These are phyloP conservation scores for Aspergillus wentii DNA, from an alignment of 495 filamentous ascomycete genomes.

Conservation along the genomic window DNA sequence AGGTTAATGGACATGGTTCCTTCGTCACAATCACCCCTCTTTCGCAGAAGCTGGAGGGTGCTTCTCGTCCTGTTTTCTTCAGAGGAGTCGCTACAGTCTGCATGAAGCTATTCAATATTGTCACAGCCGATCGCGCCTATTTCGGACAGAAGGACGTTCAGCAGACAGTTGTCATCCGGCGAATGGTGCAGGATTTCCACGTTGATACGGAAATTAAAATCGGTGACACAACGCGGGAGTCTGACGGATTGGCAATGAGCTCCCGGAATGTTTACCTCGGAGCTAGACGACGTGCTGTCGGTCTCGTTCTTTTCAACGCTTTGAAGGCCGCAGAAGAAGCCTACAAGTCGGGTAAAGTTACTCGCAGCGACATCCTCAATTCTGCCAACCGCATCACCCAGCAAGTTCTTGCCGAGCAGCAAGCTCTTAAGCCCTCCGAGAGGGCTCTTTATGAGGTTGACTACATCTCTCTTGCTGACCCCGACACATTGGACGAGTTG, in stretches of 20 bases:
- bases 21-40: constrained; percentile 94
- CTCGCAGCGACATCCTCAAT: constrained; percentile 60
- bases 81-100: constrained; percentile 93
- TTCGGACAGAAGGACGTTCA: constrained; percentile 99
- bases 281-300: constrained; percentile 61
- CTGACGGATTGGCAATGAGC: constrained; percentile 87
- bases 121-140: constrained; percentile 81
- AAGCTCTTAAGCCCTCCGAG: constrained; percentile 52
- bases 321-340: constrained; percentile 64
- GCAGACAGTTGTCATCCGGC: constrained; percentile 84
- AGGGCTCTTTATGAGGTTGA: constrained; percentile 77
- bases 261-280: constrained; percentile 93
- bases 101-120: constrained; percentile 95
- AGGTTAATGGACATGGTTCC: constrained; percentile 69
- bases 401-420: constrained; percentile 53
- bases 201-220: constrained; percentile 72
- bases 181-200: constrained; percentile 84
- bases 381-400: constrained; percentile 54
- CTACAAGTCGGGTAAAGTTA: constrained; percentile 53
- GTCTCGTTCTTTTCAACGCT: constrained; percentile 63
- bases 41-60: constrained; percentile 73
- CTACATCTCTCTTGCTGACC: constrained; percentile 85
- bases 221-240: constrained; percentile 68
- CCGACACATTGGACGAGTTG: constrained; percentile 73
- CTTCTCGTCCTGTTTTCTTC: constrained; percentile 90